phyloP scores from a whole-genome alignment of 75 land plant species.

The Cunninghamia lanceolata region DNA sequence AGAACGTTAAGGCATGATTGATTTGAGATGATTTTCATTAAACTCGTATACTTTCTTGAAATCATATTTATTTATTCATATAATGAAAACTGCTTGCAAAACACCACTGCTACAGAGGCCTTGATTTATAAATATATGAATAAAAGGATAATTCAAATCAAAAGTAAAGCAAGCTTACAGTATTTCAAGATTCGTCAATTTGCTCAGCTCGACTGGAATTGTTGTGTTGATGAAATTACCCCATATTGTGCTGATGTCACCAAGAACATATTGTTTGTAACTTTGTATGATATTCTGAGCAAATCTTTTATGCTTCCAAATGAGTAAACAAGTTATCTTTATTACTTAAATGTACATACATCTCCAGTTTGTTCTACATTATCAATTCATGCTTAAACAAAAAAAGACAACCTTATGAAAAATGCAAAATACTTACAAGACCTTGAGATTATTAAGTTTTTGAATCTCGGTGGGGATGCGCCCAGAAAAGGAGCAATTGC shows the following conservation, averaged over 20 bases:
- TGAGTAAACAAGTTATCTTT: background rate
- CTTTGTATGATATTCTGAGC: background rate
- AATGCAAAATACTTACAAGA: background rate
- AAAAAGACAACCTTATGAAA: background rate
- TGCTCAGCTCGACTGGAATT: conserved; percentile 4
- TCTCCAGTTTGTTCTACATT: background rate
- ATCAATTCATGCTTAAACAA: background rate
- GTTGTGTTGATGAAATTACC: background rate
- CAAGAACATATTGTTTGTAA: background rate
- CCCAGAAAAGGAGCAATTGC: conserved; percentile 8
- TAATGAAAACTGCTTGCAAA: background rate
- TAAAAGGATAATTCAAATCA: background rate
- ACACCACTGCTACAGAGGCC: background rate
- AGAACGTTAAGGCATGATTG: background rate
- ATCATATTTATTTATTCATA: background rate
- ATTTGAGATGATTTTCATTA: background rate
- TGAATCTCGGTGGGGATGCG: conserved; percentile 3
- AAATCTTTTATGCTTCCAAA: background rate
- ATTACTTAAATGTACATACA: background rate
- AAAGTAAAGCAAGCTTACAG: background rate
- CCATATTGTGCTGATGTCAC: conserved; percentile 1
- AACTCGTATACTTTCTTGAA: background rate
- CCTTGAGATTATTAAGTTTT: conserved; percentile 1
- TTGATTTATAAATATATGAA: background rate
- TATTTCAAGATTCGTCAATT: conserved; percentile 1